Conservation (phyloP, 2,329 filamentous ascomycete species). For the Aspergillus ruber region DNA sequence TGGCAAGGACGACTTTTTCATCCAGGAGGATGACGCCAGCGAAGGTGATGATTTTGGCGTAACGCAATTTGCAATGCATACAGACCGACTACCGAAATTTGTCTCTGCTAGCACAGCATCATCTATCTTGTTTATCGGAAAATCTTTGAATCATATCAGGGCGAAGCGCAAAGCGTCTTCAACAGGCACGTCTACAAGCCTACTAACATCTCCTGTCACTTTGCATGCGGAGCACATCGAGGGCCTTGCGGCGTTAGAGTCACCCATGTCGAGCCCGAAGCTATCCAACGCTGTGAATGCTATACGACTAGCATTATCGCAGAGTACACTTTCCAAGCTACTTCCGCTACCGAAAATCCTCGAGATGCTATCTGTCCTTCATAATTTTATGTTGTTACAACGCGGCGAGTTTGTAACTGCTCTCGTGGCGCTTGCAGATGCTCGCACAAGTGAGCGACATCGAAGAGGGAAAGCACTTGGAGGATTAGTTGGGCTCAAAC, state of each 20-base stretch:
- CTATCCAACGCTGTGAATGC: conserved; percentile 67
- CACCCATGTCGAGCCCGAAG: conserved; percentile 65
- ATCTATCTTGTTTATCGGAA: conserved; percentile 86
- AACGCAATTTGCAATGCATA: conserved; percentile 53
- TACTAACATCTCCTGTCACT: conserved; percentile 56
- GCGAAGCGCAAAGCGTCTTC: conserved; percentile 38
- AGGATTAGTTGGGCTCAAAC: conserved; percentile 63
- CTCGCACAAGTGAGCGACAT: conserved; percentile 68
- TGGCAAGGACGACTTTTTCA: conserved; percentile 80
- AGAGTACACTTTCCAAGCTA: conserved; percentile 74
- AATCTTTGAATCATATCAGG: conserved; percentile 77
- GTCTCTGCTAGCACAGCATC: conserved; percentile 66
- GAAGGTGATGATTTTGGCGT: conserved; percentile 40
- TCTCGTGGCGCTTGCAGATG: conserved; percentile 77
- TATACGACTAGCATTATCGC: conserved; percentile 75
- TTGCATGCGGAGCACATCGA: conserved; percentile 38
- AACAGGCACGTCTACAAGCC: conserved; percentile 21
- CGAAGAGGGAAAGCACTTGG: conserved; percentile 49
- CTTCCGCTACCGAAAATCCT: conserved; percentile 71
- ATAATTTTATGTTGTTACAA: conserved; percentile 81
- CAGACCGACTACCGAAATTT: conserved; percentile 67
- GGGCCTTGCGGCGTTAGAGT: conserved; percentile 60
- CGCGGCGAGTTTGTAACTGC: conserved; percentile 88
- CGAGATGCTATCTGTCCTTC: conserved; percentile 68
- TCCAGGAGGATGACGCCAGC: conserved; percentile 45